Percentiles rank a stretch among this genome's conserved stretches.
These are phyloP conservation scores for Leccinum pachyderme DNA, from an alignment of 1,284 basidiomycete genomes.

Conservation along the genomic window DNA sequence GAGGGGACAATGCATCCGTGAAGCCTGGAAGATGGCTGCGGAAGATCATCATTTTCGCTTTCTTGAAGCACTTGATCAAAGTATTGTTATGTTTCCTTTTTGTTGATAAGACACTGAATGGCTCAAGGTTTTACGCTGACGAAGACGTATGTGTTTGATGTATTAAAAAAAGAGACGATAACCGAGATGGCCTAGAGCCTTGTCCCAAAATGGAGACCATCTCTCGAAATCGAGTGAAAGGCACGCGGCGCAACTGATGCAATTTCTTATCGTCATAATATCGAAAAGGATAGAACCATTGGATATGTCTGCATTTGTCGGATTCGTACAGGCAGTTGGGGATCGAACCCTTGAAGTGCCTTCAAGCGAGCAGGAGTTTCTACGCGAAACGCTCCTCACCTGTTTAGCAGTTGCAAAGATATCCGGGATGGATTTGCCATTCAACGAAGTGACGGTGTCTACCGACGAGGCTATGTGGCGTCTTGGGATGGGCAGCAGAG, in stretches of 20 bases:
- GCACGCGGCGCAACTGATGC: slow-evolving; percentile 23
- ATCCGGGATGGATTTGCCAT: slow-evolving; percentile 8
- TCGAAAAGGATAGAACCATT: slow-evolving; percentile 16
- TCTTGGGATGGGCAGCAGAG: slow-evolving; percentile 15
- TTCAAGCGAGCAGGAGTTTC: slow-evolving; percentile 2
- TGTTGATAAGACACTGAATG: slow-evolving; percentile 5
- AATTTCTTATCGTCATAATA: slow-evolving; percentile 27
- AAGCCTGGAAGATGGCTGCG: slow-evolving; percentile 24
- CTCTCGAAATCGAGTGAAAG: slow-evolving; percentile 9
- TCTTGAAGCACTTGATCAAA: slow-evolving; percentile 17
- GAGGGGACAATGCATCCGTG: slow-evolving; percentile 9
- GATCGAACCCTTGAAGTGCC: slow-evolving; percentile 16
- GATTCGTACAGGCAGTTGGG: slow-evolving; percentile 19
- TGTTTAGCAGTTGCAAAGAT: slow-evolving; percentile 26
- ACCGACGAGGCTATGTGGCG: slow-evolving; percentile 27
- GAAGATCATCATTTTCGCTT: slow-evolving; percentile 15
- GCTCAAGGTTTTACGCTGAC: slow-evolving; percentile 15
- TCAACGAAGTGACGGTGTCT: slow-evolving; percentile 1
- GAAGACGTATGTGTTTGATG: slow-evolving; percentile 17
- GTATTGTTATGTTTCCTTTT: slow-evolving; percentile 13
- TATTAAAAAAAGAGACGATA: neutral
- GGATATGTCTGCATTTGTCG: slow-evolving; percentile 3
- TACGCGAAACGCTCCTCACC: slow-evolving; percentile 23
- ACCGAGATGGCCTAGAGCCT: slow-evolving; percentile 8
- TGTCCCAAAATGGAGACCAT: slow-evolving; percentile 7